Evolutionary conservation across 2,329 filamentous ascomycete species (phyloP), one percentile per base, ranked within the genome.

Genomic region (Pyricularia pennisetigena): DNA sequence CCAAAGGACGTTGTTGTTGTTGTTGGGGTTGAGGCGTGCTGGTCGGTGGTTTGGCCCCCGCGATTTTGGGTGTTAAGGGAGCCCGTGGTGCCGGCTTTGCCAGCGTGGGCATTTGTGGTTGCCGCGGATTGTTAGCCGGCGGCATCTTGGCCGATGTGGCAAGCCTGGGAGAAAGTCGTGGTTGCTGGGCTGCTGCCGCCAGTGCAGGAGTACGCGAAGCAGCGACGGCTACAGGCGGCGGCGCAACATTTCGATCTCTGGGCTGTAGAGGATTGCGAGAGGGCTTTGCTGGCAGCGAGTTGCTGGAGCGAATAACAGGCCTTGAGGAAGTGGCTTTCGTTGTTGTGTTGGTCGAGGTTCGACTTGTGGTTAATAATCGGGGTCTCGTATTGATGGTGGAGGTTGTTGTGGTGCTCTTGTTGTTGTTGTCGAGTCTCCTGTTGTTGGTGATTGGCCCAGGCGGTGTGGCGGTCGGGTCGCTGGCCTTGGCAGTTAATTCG

Each of bases 21-120:
- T 71, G 77, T 67, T 74, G 71, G 70, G 65, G 72, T 41, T 66
- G 72, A 70, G 64, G 74, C 69, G 66, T 63, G 16, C 54, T 49
- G 7, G 26, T 29, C 10, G 65, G 68, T 61, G 69, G 30, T 20
- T 67, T 63, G 12, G 65, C 5, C 2, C 69, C 68, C 29, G 85
- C 83, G 67, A 87, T 82, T 79, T 88, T 87, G 71, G 85, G 82
- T 2, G 82, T 86, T 73, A 86, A 73, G 68, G 85, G 84, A 35
- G 79, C 73, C 69, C 82, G 80, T 71, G 77, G 81, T 74, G 80
- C 71, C 73, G 78, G 76, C 84, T 88, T 83, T 72, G 85, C 82
- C 64, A 93, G 86, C 69, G 88, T 85, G 67, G 92, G 90, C 80
- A 89, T 89, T 74, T 90, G 83, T 59, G 88, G 86, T 75, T 83